phyloP scores from a whole-genome alignment of 2,329 filamentous ascomycete genomes.

The Fusarium kyushuense region DNA sequence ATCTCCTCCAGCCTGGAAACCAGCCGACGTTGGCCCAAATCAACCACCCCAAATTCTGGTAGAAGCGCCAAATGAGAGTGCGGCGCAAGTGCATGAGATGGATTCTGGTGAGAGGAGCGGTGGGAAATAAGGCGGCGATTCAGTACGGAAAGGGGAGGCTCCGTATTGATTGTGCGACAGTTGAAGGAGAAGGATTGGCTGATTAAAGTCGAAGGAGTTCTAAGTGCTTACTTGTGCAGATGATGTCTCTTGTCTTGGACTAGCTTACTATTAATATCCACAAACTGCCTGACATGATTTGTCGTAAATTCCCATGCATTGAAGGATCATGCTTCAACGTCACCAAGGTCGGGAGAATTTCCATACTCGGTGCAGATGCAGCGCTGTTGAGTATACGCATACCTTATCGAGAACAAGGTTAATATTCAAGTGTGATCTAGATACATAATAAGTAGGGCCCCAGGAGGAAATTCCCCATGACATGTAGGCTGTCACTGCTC shows the following conservation, averaged over 20 bases:
- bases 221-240: slow-evolving; percentile 25
- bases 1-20: slow-evolving; percentile 22
- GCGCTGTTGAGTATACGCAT: background rate
- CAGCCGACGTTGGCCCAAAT: background rate
- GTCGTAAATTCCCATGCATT: background rate
- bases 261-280: slow-evolving; percentile 1
- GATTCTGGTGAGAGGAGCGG: slow-evolving; percentile 1
- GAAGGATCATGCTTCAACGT: background rate
- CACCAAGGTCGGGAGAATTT: background rate
- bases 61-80: slow-evolving; percentile 23
- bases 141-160: background rate
- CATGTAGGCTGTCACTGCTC: background rate
- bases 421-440: background rate
- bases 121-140: slow-evolving; percentile 1
- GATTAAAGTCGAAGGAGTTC: background rate
- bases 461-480: background rate
- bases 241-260: background rate
- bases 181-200: background rate
- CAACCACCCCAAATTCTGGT: background rate
- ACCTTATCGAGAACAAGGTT: background rate
- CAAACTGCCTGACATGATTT: background rate
- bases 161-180: background rate
- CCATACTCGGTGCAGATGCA: background rate
- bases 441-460: too few relatives aligned
- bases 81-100: slow-evolving; percentile 23